Conservation (phyloP, 2,329 filamentous ascomycete genomes). For the Beauveria sp. region DNA sequence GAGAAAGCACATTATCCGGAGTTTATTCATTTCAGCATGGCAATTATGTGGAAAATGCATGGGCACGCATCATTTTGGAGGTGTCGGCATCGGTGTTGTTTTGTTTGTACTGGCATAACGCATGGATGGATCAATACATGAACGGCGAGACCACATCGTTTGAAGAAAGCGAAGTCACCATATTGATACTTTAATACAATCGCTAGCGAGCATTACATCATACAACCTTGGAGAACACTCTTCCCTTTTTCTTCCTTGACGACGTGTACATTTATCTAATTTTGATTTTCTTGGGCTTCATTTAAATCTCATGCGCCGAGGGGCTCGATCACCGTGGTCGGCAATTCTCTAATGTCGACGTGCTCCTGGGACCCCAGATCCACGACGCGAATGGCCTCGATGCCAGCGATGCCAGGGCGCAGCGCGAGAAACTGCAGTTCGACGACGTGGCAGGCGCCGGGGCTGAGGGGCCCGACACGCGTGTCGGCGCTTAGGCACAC, state of each 20-base stretch:
- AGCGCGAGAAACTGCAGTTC: slow-evolving; percentile 67
- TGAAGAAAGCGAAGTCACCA: neutral
- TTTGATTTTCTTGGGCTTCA: neutral
- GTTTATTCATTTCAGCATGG: neutral
- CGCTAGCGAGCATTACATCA: neutral
- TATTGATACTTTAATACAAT: neutral
- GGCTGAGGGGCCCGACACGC: slow-evolving; percentile 62
- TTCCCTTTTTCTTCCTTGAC: neutral
- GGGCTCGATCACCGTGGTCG: slow-evolving; percentile 53
- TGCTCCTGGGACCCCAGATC: slow-evolving; percentile 69
- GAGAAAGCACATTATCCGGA: neutral
- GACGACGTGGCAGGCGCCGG: slow-evolving; percentile 65
- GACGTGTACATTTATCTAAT: neutral
- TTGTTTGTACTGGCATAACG: neutral
- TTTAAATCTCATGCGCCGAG: slow-evolving; percentile 13
- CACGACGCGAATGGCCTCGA: slow-evolving; percentile 66
- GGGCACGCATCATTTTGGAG: neutral
- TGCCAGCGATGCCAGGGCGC: slow-evolving; percentile 55
- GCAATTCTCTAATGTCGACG: slow-evolving; percentile 68
- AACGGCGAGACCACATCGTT: neutral
- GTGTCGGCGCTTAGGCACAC: slow-evolving; percentile 71
- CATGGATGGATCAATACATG: no score
- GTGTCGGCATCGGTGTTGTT: neutral
- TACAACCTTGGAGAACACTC: neutral
- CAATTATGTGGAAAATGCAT: neutral